Conservation (phyloP, 2,329 filamentous ascomycete genomes). For the Trichoderma sp. region DNA sequence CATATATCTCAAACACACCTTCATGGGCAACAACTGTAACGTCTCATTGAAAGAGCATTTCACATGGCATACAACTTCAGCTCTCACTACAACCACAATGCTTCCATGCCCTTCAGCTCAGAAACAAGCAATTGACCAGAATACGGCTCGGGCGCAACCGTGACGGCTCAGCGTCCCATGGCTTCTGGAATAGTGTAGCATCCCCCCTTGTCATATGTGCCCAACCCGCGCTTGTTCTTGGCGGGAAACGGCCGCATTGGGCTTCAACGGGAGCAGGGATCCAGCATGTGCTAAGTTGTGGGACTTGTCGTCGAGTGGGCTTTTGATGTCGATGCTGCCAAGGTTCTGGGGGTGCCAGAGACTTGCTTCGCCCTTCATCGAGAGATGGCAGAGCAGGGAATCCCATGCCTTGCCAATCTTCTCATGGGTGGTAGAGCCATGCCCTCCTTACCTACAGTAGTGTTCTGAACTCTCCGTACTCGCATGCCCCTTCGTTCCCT, state of each 20-base stretch:
- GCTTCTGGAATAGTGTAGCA: constrained; percentile 10
- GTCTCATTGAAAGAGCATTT: not conserved
- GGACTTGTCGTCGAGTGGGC: not conserved
- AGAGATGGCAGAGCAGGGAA: not conserved
- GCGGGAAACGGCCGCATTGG: constrained; percentile 5
- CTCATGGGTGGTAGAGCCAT: not conserved
- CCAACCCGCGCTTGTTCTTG: constrained; percentile 9
- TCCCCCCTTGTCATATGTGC: constrained; percentile 15
- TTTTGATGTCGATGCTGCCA: not conserved
- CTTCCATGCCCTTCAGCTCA: not conserved
- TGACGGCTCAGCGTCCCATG: constrained; percentile 1
- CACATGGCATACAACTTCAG: not conserved
- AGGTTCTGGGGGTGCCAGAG: not conserved
- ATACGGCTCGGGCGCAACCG: not conserved
- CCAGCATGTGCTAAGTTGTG: constrained; percentile 1
- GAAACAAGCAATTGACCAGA: not conserved
- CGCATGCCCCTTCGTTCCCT: not conserved
- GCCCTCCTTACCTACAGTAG: not conserved
- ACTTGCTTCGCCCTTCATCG: not conserved
- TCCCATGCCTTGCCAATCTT: not conserved
- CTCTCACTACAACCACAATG: not conserved
- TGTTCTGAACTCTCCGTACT: not conserved
- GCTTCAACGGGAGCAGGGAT: constrained; percentile 16
- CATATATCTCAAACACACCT: not conserved
- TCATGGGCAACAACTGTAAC: not conserved